Base-by-base conservation (phyloP, 1,139 yeast genomes). In the Lodderomyces pseudojiufengensis region DNA sequence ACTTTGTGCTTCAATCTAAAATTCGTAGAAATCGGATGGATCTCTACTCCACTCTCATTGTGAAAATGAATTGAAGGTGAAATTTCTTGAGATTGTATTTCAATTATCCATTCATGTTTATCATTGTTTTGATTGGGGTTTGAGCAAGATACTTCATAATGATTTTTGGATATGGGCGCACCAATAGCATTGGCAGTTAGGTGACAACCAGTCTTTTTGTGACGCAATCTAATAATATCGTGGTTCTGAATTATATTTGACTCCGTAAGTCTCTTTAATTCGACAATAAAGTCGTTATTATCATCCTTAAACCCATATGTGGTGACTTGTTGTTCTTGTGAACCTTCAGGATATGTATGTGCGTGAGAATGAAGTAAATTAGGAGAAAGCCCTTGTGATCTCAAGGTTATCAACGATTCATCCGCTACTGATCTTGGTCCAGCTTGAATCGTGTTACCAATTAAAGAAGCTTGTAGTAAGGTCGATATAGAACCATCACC, bases 401-500 rank as follows among this genome's bases (percentile, higher is more conserved):
- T 67, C 23, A 84, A 55, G 0, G 88, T 78, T 2, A 83, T 68
- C 35, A 68, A 58, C 0, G 90, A 82, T 2, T 84, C 87, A 48
- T 55, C 73, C 1, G 76, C 70, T 9, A 83, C 67, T 28, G 78
- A 70, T 46, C 94, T 63, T 5, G 92, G 87, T 6, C 83, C 77
- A 29, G 61, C 51, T 29, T 58, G 56, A 33, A 84, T 68, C 23
- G 74, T 67, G 30, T 74, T 71, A 24, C 76, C 79, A 34, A 70
- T 70, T 43, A 83, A 64, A 32, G 83, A 78, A 3, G 81, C 80
- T 55, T 84, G 95, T 46, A 83, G 71, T 30, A 84, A 60, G 1
- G 90, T 74, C 3, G 86, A 80, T 36, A 83, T 76, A 3, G 87
- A 76, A 0, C 86, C 82, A 52, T 82, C 84, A 14, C 90, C 95